Evolutionary conservation across 495 filamentous ascomycete genomes (phyloP).

Genomic region (Aspergillus biplanus): DNA sequence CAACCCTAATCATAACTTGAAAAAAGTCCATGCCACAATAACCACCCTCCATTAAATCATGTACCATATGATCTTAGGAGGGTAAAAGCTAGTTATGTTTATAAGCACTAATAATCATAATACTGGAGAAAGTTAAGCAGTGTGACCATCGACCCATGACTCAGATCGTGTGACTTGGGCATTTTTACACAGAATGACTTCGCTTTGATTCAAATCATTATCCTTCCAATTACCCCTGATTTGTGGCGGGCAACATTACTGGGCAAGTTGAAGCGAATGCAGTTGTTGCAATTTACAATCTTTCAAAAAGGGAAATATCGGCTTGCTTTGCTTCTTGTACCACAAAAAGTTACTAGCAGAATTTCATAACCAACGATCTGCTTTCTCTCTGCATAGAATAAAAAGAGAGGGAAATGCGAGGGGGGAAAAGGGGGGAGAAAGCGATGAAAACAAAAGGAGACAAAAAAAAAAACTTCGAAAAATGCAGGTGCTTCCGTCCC

Average conservation of each 20-base stretch:
- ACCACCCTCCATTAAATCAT: neutral
- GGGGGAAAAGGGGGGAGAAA: too few relatives aligned
- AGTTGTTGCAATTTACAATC: neutral
- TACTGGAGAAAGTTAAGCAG: constrained; percentile 3
- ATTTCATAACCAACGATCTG: too few relatives aligned
- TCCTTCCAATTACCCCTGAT: neutral
- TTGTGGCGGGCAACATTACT: neutral
- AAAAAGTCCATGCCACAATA: neutral
- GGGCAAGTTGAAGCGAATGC: neutral
- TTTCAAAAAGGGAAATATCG: neutral
- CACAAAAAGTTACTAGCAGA: constrained; percentile 6
- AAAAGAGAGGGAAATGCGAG: too few relatives aligned
- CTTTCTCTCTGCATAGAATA: too few relatives aligned
- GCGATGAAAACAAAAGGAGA: constrained; percentile 14
- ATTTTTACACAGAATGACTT: neutral
- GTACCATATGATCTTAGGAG: neutral
- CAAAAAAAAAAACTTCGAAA: constrained; percentile 4
- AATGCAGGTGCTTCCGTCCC: constrained; percentile 27
- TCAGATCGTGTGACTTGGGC: constrained; percentile 27
- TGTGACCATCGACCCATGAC: constrained; percentile 18
- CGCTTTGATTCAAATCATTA: neutral
- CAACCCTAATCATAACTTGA: too few relatives aligned
- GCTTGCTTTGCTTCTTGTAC: neutral
- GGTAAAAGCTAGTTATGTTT: constrained; percentile 1
- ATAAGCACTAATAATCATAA: constrained; percentile 5